These are phyloP conservation scores for Pseudogymnoascus sp. DNA, from an alignment of 2,329 filamentous ascomycete genomes.

Conservation along the genomic window DNA sequence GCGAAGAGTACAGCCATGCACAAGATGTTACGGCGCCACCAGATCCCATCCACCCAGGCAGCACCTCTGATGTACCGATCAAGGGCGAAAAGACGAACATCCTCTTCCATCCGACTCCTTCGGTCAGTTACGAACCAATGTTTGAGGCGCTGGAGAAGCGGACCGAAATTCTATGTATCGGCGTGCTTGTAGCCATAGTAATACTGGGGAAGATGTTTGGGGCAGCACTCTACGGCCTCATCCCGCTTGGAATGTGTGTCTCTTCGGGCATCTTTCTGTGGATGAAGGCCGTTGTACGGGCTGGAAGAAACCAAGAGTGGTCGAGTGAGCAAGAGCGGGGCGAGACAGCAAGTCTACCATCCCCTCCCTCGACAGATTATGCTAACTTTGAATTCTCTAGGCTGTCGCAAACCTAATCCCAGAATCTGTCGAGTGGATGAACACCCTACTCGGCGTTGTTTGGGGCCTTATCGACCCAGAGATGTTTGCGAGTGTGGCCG, in stretches of 20 bases:
- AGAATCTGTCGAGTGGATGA: slow-evolving; percentile 95
- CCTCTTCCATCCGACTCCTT: slow-evolving; percentile 89
- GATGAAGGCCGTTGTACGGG: slow-evolving; percentile 79
- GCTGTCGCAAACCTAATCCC: slow-evolving; percentile 84
- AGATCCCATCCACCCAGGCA: slow-evolving; percentile 72
- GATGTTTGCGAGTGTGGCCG: slow-evolving; percentile 87
- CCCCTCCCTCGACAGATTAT: neutral
- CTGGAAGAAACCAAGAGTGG: slow-evolving; percentile 82
- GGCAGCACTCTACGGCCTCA: slow-evolving; percentile 65
- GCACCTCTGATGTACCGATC: slow-evolving; percentile 90
- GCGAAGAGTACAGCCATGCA: slow-evolving; percentile 71
- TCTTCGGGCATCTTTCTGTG: slow-evolving; percentile 78
- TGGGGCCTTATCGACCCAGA: slow-evolving; percentile 94
- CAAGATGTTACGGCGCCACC: slow-evolving; percentile 90
- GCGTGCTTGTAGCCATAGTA: slow-evolving; percentile 66
- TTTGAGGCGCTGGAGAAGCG: slow-evolving; percentile 68
- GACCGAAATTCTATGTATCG: slow-evolving; percentile 62
- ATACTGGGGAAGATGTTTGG: slow-evolving; percentile 75
- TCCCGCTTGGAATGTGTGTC: slow-evolving; percentile 66
- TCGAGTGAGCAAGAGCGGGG: slow-evolving; percentile 77
- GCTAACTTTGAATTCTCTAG: slow-evolving; percentile 25
- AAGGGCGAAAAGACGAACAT: slow-evolving; percentile 96
- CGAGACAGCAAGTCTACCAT: slow-evolving; percentile 50
- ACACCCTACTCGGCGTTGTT: slow-evolving; percentile 72
- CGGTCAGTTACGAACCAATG: slow-evolving; percentile 84